Conservation (phyloP, 306 rosid species). For the Fragaria iinumae region DNA sequence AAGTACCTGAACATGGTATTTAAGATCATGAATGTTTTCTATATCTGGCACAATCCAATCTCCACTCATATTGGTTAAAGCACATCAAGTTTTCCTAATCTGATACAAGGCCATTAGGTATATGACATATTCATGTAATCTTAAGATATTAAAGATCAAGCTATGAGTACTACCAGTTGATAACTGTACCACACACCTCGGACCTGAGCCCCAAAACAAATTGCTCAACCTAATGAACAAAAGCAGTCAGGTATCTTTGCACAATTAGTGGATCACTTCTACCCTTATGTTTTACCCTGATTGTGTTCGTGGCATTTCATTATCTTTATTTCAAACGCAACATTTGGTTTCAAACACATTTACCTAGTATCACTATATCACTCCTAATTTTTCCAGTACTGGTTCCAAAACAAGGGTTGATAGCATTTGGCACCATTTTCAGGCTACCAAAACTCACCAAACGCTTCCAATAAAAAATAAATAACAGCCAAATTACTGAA, state of each 20-base stretch:
- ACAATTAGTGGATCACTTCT: neutral
- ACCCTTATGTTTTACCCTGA: neutral
- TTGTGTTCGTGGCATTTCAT: neutral
- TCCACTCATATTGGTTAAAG: neutral
- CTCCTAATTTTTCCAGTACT: neutral
- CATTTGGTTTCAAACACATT: neutral
- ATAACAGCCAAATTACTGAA: neutral
- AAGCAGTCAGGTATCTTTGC: neutral
- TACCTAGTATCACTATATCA: neutral
- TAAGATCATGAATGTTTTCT: neutral
- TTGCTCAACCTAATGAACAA: neutral
- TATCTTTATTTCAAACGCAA: too few species aligned
- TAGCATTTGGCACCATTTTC: neutral
- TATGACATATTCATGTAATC: neutral
- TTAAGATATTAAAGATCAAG: neutral
- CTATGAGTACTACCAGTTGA: neutral
- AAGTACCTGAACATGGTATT: conserved; percentile 64
- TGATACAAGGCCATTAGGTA: neutral
- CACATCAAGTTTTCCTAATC: neutral
- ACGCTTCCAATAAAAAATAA: neutral
- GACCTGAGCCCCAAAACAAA: neutral
- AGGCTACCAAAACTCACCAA: neutral
- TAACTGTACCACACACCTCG: neutral
- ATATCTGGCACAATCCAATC: neutral
- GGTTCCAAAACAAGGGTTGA: too few species aligned